A percentile compares a stretch with the other conserved stretches of the same genome.
Conservation (phyloP, 768 basidiomycete species). For the Asterophora lycoperdoides region DNA sequence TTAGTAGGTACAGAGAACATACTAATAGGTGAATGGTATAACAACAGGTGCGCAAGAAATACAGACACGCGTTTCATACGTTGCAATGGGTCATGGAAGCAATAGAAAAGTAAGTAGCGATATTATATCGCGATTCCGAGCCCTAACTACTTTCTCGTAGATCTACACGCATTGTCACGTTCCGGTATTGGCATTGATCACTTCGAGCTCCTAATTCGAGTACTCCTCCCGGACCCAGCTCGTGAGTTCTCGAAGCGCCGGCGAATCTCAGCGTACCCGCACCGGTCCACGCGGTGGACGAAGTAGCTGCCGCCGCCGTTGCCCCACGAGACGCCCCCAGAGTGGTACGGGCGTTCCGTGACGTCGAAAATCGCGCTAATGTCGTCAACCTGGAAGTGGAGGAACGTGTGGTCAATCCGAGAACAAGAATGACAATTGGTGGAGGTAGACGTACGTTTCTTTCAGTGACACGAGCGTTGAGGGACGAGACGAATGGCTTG, state of each 20-base stretch:
- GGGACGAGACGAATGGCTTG: slow-evolving; percentile 74
- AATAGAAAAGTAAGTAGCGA: background rate
- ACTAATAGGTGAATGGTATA: background rate
- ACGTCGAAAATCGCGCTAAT: slow-evolving; percentile 82
- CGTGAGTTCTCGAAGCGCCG: slow-evolving; percentile 52
- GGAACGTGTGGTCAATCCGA: background rate
- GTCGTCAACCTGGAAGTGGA: slow-evolving; percentile 54
- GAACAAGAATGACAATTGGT: background rate
- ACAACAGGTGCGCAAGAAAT: slow-evolving; percentile 1
- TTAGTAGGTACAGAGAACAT: background rate
- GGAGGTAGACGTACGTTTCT: slow-evolving; percentile 56
- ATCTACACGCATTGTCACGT: background rate
- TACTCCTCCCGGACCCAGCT: slow-evolving; percentile 24
- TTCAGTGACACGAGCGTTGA: slow-evolving; percentile 74
- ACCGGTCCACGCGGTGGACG: slow-evolving; percentile 72
- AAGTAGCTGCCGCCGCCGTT: slow-evolving; percentile 67
- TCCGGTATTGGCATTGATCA: slow-evolving; percentile 9
- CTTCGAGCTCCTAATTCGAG: slow-evolving; percentile 23
- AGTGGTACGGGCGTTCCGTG: slow-evolving; percentile 58
- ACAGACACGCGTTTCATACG: background rate
- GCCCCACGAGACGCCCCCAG: slow-evolving; percentile 82
- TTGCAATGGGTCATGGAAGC: background rate
- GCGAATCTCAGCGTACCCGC: slow-evolving; percentile 59
- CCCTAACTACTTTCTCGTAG: too few species aligned
- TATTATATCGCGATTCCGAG: background rate